Percentiles rank a stretch among this genome's conserved stretches.
phyloP scores from a whole-genome alignment of 805 yeast species.

The Metschnikowia matae region DNA sequence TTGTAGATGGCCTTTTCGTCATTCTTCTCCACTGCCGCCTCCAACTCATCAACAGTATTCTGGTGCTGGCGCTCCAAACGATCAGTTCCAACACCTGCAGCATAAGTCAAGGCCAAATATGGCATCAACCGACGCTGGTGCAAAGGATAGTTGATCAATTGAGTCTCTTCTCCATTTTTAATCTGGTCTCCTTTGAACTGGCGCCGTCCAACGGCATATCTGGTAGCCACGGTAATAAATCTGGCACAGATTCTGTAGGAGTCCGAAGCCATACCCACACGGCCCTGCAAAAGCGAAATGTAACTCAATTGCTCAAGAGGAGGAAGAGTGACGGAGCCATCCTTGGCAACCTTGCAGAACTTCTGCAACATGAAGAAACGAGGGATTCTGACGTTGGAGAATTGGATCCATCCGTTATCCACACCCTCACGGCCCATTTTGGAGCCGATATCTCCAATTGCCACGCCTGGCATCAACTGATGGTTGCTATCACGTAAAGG shows the following conservation, averaged over 20 bases:
- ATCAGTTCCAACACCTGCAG: conserved; percentile 35
- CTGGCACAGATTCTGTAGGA: conserved; percentile 42
- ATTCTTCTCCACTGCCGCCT: conserved; percentile 32
- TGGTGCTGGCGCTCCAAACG: conserved; percentile 35
- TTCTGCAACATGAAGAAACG: conserved; percentile 45
- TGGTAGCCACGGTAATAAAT: conserved; percentile 39
- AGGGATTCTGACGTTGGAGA: conserved; percentile 40
- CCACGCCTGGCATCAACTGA: conserved; percentile 40
- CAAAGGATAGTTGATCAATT: conserved; percentile 42
- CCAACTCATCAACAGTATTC: conserved; percentile 28
- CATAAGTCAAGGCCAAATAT: conserved; percentile 38
- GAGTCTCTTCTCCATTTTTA: conserved; percentile 27
- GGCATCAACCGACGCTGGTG: conserved; percentile 46
- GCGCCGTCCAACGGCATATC: conserved; percentile 45
- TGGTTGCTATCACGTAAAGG: conserved; percentile 44
- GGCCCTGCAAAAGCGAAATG: conserved; percentile 42
- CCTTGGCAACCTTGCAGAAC: conserved; percentile 37
- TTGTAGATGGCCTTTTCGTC: conserved; percentile 29
- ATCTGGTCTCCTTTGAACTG: conserved; percentile 33
- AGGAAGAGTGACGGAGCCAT: conserved; percentile 39
- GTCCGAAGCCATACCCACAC: conserved; percentile 43
- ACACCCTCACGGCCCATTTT: conserved; percentile 49
- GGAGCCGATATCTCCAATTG: conserved; percentile 45
- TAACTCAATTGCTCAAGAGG: conserved; percentile 45
- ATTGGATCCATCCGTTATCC: conserved; percentile 49